A percentile compares a stretch with the other conserved stretches of the same genome.
Conservation (phyloP, 805 yeast species). For the Pichia membranifaciens region DNA sequence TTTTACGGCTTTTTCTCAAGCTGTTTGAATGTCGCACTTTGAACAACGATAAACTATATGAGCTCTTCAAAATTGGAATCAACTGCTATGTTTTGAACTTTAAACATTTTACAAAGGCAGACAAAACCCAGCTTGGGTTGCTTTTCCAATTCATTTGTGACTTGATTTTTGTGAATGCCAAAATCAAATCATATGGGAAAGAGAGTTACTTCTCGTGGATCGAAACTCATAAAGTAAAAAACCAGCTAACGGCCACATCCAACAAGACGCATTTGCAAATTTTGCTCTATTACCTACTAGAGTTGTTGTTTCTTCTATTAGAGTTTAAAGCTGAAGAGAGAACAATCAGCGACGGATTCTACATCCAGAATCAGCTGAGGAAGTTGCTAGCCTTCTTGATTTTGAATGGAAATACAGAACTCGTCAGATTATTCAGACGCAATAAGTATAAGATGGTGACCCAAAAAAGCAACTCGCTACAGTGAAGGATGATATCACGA, state of each 20-base stretch:
- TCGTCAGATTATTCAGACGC: constrained; percentile 12
- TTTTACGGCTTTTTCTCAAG: background rate
- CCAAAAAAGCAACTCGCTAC: too few relatives aligned
- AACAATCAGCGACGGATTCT: background rate
- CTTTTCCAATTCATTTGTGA: constrained; percentile 13
- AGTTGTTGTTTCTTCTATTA: constrained; percentile 10
- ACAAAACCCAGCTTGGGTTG: constrained; percentile 3
- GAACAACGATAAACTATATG: constrained; percentile 5
- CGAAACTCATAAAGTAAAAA: constrained; percentile 8
- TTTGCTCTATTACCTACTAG: constrained; percentile 11
- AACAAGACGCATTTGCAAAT: constrained; percentile 4
- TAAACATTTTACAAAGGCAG: constrained; percentile 7
- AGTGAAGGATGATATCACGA: too few relatives aligned
- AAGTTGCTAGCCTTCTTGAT: constrained; percentile 20
- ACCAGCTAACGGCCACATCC: constrained; percentile 4
- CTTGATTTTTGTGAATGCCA: constrained; percentile 7
- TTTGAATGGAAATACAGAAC: constrained; percentile 15
- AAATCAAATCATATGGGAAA: background rate
- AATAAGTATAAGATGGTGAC: background rate
- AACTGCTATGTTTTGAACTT: constrained; percentile 14
- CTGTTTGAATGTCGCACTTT: constrained; percentile 5
- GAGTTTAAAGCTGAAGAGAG: background rate
- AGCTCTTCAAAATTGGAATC: constrained; percentile 10
- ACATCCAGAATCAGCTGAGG: constrained; percentile 3
- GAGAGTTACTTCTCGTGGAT: constrained; percentile 6